Base-by-base conservation (phyloP, 1,284 basidiomycete species). In the Fistulinella cinereoalba region DNA sequence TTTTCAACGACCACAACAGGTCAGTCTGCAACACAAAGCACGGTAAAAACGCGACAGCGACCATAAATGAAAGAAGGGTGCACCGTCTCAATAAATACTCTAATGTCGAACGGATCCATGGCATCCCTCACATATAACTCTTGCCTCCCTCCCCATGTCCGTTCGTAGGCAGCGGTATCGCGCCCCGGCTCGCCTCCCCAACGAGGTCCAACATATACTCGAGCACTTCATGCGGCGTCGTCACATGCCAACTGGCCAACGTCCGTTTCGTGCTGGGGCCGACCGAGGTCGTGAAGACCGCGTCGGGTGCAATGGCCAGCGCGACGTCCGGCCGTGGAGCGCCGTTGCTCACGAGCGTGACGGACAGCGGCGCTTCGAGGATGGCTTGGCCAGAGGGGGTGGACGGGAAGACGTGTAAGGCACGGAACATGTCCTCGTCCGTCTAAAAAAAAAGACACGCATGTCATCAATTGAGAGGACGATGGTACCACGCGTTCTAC, bases 371-470 rank as follows among this genome's bases (percentile, higher is more conserved):
- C 0, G 89, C 78, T 27, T 83, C 76, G 73, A 94, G 78, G 11
- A 64, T 68, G n/a, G 76, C 73, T 45, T 72, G 74, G 16, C 47
- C 41, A 3, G 31, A 44, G 3, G 37, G 21, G 58, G 60, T 70
- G n/a, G 74, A 56, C 34, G 76, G 69, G 71, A 84, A 81, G 55
- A 86, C 78, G 47, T 81, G 77, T 2, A 96, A 75, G 0, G 92
- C 80, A 55, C 92, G 84, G 85, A 96, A 96, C 92, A 96, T 96
- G 73, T 97, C 93, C 70, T 95, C 92, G 71, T 96, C 92, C 38
- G 92, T 94, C 89, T 79, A 21, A 33, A 39, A 39, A 33, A n/a
- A n/a, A n/a, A n/a, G n/a, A n/a, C n/a, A n/a, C n/a, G n/a, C n/a
- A n/a, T n/a, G n/a, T n/a, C n/a, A n/a, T n/a, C n/a, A n/a, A n/a